Evolutionary conservation across 352 stramenopile genomes (phyloP).

Genomic region (Phytophthora europaea): DNA sequence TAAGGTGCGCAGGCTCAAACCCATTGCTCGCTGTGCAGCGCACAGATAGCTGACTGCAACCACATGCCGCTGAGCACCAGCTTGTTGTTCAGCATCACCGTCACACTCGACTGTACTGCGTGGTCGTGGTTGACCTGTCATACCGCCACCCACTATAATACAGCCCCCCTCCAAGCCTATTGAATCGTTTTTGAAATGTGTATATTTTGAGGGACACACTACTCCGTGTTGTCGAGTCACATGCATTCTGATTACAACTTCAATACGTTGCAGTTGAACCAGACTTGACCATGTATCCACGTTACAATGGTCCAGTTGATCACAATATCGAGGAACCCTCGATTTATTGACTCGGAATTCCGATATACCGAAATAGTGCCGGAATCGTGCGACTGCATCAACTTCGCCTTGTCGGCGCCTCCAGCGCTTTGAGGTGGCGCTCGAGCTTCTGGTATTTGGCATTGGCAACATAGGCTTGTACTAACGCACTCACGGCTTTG

Average conservation of each 20-base stretch:
- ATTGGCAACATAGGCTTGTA: conserved; percentile 15
- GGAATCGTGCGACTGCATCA: conserved; percentile 1
- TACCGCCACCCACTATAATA: conserved; percentile 22
- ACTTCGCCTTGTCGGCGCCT: background rate
- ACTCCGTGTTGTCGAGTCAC: conserved; percentile 7
- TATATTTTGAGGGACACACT: conserved; percentile 16
- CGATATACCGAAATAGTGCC: conserved; percentile 5
- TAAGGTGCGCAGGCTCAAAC: conserved; percentile 1
- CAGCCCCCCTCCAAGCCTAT: conserved; percentile 25
- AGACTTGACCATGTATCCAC: conserved; percentile 12
- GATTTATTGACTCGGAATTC: background rate
- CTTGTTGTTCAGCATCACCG: background rate
- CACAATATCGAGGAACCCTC: conserved; percentile 6
- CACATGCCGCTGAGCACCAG: conserved; percentile 4
- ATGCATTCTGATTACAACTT: conserved; percentile 5
- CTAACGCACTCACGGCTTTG: conserved; percentile 22
- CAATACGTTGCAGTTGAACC: conserved; percentile 19
- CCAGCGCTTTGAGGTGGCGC: no score
- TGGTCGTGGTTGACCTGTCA: conserved; percentile 23
- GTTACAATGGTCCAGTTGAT: background rate
- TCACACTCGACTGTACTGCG: conserved; percentile 14
- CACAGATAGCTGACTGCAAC: conserved; percentile 13
- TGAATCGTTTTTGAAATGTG: background rate
- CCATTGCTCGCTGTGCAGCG: background rate
- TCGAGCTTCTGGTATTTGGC: conserved; percentile 10